Base-by-base conservation (phyloP, 805 yeast genomes). In the Lipomyces yamadae region DNA sequence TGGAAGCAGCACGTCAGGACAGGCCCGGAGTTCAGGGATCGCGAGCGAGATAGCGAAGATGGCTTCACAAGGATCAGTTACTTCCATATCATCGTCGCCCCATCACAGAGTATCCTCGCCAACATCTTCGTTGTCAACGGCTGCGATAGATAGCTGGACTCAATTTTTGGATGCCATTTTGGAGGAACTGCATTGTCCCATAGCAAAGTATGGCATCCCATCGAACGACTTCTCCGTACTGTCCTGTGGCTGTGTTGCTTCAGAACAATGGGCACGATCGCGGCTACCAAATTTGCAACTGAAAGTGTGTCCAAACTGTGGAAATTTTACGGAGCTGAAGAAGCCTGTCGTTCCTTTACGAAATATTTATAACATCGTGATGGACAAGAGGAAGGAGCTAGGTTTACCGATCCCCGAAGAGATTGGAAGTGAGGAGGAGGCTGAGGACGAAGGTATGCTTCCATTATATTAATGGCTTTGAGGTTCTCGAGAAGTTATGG, bases 221-320 rank as follows among this genome's bases (percentile, higher is more conserved):
- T 57, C 61, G 18, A 68, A 60, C 42, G 71, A 68, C 57, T 66
- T 68, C 34, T 68, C 71, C 35, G 65, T 61, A 11, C 63, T 68
- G 11, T 68, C 71, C 4, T 68, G 71, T 39, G 71, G 71, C 3
- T 68, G 71, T 61, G 63, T 68, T 11, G 71, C 71, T 13, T 68
- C 71, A 15, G 71, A 68, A 35, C 71, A 68, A 45, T 68, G 71
- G 71, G 71, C 71, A 0, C 53, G 71, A 15, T 62, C 71, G 13
- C 60, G 71, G 5, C 58, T 68, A 39, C 71, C 69, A 24, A 59
- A 66, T 32, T 58, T 68, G 53, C 69, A 66, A 52, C 53, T 68
- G 13, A 68, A 66, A 54, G 68, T 64, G 34, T 68, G 71, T 55
- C 70, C 71, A 18, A 65, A 61, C 37, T 68, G 71, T 33, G 71